Evolutionary conservation across 2,329 filamentous ascomycete species (phyloP), one percentile per base, ranked within the genome.

Genomic region (Neopestalotiopsis rosae): DNA sequence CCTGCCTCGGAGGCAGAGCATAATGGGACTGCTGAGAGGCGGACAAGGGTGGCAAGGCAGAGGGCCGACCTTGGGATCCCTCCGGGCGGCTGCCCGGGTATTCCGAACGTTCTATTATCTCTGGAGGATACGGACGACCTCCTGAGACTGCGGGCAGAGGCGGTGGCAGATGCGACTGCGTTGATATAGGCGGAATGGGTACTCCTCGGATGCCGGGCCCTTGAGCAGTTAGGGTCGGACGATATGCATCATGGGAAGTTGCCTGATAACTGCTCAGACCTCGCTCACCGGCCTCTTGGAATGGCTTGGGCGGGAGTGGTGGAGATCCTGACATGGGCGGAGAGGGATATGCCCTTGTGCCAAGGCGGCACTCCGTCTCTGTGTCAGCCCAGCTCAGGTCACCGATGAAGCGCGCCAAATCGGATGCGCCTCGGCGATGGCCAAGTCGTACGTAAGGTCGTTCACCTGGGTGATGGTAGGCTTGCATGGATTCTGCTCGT

Each of bases 291-390:
- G 84, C 84, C 81, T 89, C 87, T 80, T 83, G 86, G 79, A 85
- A 85, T 83, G 82, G 79, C 83, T 87, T 89, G 79, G 85, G 83
- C 80, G 88, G 87, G 76, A 86, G 83, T 75, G 86, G 86, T 76
- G 89, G 88, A 84, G 90, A 91, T 79, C 88, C 89, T 85, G 90
- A 91, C 90, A 92, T 92, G 86, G 90, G 90, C 83, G 90, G 90
- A 86, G 90, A 92, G 79, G 89, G 90, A 83, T 92, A 92, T 79
- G 87, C 88, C 85, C 84, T 84, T 77, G 83, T 83, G 76, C 84
- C 85, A 83, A 85, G 84, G 84, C 82, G 79, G 79, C 82, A 82
- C 80, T 84, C 84, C 77, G 82, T 85, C 83, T 85, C 83, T 84
- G 81, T 82, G 86, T 84, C 83, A 77, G 82, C 82, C 85, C 87